Conservation (phyloP, 495 filamentous ascomycete species). For the Hypoxylon trugodes region DNA sequence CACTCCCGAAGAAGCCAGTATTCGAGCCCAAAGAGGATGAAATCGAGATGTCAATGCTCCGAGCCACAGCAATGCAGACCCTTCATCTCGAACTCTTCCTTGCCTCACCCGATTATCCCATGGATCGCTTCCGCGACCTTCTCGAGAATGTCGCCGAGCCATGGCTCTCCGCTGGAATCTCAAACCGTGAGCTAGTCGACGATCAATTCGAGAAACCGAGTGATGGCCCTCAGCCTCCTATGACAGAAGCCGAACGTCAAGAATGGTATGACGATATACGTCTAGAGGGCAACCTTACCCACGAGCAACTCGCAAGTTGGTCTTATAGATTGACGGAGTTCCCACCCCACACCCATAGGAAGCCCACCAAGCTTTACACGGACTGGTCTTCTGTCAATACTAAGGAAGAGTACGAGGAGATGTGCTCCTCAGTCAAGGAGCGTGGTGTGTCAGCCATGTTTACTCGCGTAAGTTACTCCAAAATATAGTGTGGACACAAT, state of each 20-base stretch:
- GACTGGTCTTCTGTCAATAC: slow-evolving; percentile 12
- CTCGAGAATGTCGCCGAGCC: slow-evolving; percentile 19
- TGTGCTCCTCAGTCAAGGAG: slow-evolving; percentile 6
- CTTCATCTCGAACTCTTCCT: slow-evolving; percentile 10
- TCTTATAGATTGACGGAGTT: slow-evolving; percentile 22
- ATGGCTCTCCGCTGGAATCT: not conserved
- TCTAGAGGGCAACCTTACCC: not conserved
- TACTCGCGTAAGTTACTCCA: slow-evolving; percentile 11
- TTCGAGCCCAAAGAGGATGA: slow-evolving; percentile 9
- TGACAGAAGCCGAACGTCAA: not conserved
- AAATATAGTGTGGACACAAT: not conserved
- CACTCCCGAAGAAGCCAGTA: too few species aligned
- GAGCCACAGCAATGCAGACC: not conserved
- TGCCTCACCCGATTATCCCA: not conserved
- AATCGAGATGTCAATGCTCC: slow-evolving; percentile 23
- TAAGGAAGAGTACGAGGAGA: slow-evolving; percentile 11
- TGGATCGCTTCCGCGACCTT: slow-evolving; percentile 4
- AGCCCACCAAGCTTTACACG: slow-evolving; percentile 6
- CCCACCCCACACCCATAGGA: not conserved
- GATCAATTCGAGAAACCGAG: not conserved
- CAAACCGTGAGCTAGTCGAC: not conserved
- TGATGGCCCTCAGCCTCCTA: not conserved
- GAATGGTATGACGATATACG: not conserved
- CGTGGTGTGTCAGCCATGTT: slow-evolving; percentile 1
- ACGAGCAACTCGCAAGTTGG: slow-evolving; percentile 14